These are phyloP conservation scores for Pyropia yezoensis DNA, from an alignment of 23 red algal genomes.

Conservation along the genomic window DNA sequence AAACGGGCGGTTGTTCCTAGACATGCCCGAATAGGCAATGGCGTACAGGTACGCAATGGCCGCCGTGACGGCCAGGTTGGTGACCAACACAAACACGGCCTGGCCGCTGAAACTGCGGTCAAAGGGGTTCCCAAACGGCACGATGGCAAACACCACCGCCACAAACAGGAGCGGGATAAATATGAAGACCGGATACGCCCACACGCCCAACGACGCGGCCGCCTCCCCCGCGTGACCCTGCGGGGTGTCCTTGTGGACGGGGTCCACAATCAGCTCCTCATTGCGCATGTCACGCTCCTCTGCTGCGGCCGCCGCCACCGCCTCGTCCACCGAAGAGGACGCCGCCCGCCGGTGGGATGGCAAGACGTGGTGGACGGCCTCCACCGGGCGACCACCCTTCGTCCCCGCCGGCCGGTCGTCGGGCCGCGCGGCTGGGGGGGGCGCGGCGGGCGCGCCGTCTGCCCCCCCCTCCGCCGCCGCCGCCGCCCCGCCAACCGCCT, in stretches of 20 bases:
- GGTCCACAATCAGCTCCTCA: no score
- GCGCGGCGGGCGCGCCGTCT: no score
- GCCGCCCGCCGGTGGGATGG: no score
- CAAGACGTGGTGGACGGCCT: no score
- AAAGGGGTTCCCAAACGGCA: slow-evolving; percentile 41
- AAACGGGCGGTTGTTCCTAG: slow-evolving; percentile 30
- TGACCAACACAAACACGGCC: slow-evolving; percentile 54
- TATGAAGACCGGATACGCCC: slow-evolving; percentile 39
- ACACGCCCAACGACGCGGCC: slow-evolving; percentile 29
- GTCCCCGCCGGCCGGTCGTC: no score
- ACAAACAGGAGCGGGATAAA: slow-evolving; percentile 45
- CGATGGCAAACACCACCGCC: slow-evolving; percentile 40
- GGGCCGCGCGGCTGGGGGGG: no score
- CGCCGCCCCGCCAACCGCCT: no score
- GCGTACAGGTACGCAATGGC: slow-evolving; percentile 58
- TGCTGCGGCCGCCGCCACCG: no score
- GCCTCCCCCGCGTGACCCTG: slow-evolving; percentile 35
- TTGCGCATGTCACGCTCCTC: no score
- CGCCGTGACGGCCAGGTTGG: slow-evolving; percentile 23
- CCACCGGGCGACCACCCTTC: no score
- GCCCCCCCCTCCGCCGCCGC: no score
- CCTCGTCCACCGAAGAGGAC: no score
- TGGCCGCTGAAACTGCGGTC: slow-evolving; percentile 26
- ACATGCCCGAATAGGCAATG: slow-evolving; percentile 25
- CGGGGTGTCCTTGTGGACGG: slow-evolving; percentile 7